Evolutionary conservation across 192 early-diverging fungal species (phyloP).

Genomic region (Mortierella hygrophila): DNA sequence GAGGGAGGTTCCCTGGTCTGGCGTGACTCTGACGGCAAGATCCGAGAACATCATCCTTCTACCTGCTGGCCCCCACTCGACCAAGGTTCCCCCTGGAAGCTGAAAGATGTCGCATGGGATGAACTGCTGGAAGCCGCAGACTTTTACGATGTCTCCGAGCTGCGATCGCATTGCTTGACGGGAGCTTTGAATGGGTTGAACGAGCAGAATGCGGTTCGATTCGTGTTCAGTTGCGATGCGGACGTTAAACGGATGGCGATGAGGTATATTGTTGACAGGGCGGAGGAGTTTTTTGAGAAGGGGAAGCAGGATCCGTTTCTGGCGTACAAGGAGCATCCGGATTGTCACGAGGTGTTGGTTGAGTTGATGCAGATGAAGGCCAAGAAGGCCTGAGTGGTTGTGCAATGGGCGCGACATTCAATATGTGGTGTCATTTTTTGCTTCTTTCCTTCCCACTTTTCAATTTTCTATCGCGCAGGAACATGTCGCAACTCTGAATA

Average conservation of each 20-base stretch:
- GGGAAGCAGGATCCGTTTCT: constrained; percentile 12
- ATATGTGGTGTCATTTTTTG: too few relatives aligned
- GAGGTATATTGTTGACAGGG: constrained; percentile 13
- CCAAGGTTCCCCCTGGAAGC: neutral
- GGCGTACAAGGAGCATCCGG: constrained; percentile 15
- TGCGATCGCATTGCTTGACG: neutral
- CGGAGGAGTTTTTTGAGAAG: neutral
- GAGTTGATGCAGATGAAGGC: constrained; percentile 21
- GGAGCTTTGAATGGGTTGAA: neutral
- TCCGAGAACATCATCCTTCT: neutral
- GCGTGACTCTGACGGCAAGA: neutral
- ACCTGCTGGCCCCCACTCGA: neutral
- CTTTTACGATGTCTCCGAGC: constrained; percentile 8
- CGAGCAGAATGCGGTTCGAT: neutral
- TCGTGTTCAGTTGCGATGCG: neutral
- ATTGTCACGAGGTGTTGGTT: constrained; percentile 12
- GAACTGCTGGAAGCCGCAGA: constrained; percentile 9
- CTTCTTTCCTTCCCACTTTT: neutral
- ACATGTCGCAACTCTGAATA: neutral
- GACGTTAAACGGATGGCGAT: constrained; percentile 7
- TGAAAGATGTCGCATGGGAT: constrained; percentile 18
- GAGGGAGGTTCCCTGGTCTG: neutral
- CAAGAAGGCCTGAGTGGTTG: neutral
- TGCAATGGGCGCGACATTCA: too few relatives aligned
- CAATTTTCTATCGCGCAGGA: neutral